Evolutionary conservation across 164 flowering plant genomes (phyloP).

Genomic region (Houttuynia cordata): DNA sequence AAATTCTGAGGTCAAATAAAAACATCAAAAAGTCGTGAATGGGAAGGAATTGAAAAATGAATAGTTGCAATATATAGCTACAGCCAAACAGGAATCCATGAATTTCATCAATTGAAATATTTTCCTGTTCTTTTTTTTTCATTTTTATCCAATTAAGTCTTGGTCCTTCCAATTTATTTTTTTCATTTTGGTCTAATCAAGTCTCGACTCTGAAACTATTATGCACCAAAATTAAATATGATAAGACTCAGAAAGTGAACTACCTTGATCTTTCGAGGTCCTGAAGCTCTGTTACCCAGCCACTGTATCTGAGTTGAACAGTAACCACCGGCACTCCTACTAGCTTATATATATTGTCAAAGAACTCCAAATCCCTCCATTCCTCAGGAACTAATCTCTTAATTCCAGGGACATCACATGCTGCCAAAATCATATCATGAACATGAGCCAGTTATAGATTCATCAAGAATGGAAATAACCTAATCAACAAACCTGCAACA

Average conservation of each 20-base stretch:
- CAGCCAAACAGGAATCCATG: too few relatives aligned
- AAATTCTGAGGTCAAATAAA: background rate
- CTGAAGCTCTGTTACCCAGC: conserved; percentile 94
- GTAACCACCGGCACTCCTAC: conserved; percentile 96
- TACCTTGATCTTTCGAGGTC: conserved; percentile 77
- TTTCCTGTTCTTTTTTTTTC: too few relatives aligned
- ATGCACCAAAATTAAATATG: too few relatives aligned
- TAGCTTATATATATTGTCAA: conserved; percentile 69
- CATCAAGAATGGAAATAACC: background rate
- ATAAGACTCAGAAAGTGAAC: conserved; percentile 1
- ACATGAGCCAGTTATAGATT: background rate
- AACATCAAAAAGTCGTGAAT: background rate
- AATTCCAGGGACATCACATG: conserved; percentile 98
- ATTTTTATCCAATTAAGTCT: too few relatives aligned
- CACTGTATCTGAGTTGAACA: conserved; percentile 92
- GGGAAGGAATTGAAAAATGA: too few relatives aligned
- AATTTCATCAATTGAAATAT: too few relatives aligned
- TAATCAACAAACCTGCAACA: conserved; percentile 71
- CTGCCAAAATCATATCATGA: conserved; percentile 28
- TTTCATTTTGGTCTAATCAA: too few relatives aligned
- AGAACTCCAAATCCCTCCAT: conserved; percentile 76
- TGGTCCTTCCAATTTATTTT: too few relatives aligned
- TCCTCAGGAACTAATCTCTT: conserved; percentile 68
- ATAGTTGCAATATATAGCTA: too few relatives aligned
- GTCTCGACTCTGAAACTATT: too few relatives aligned